These are phyloP conservation scores for Puccinia novopanici DNA, from an alignment of 1,284 basidiomycete genomes.

Conservation along the genomic window DNA sequence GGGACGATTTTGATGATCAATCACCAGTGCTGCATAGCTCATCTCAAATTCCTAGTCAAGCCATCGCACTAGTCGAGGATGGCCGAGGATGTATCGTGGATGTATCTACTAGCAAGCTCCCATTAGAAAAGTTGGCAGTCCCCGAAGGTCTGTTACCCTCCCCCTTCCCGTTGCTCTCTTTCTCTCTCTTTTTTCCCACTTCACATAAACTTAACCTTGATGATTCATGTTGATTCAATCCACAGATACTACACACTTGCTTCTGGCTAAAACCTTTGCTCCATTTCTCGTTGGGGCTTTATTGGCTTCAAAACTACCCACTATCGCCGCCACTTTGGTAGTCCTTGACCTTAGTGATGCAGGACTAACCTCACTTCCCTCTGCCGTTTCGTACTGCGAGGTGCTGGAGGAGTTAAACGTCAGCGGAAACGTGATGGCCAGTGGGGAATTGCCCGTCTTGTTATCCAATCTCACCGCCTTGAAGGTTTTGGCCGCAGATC, in stretches of 20 bases:
- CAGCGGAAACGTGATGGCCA: constrained; percentile 77
- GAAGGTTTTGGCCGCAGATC: constrained; percentile 84
- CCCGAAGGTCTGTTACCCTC: constrained; percentile 19
- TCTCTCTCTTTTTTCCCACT: neutral
- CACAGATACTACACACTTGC: constrained; percentile 44
- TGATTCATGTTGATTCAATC: neutral
- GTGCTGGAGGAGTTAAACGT: constrained; percentile 91
- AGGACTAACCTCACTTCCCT: constrained; percentile 76
- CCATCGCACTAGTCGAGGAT: constrained; percentile 38
- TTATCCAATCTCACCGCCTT: constrained; percentile 74
- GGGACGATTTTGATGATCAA: constrained; percentile 45
- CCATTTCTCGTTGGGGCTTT: constrained; percentile 28
- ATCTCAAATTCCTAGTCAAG: constrained; percentile 36
- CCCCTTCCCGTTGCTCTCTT: neutral
- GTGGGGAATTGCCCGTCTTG: constrained; percentile 74
- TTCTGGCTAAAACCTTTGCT: constrained; percentile 12
- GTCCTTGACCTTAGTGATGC: constrained; percentile 65
- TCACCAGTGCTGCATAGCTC: constrained; percentile 23
- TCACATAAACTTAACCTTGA: neutral
- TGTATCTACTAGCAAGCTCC: constrained; percentile 9
- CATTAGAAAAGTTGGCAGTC: constrained; percentile 29
- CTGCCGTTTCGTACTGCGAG: constrained; percentile 72
- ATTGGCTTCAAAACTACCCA: neutral
- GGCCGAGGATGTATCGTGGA: constrained; percentile 43
- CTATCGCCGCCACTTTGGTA: constrained; percentile 20